A percentile compares a stretch with the other conserved stretches of the same genome.
Conservation (phyloP, 2,329 filamentous ascomycete genomes). For the Epicoccum sorghinum region DNA sequence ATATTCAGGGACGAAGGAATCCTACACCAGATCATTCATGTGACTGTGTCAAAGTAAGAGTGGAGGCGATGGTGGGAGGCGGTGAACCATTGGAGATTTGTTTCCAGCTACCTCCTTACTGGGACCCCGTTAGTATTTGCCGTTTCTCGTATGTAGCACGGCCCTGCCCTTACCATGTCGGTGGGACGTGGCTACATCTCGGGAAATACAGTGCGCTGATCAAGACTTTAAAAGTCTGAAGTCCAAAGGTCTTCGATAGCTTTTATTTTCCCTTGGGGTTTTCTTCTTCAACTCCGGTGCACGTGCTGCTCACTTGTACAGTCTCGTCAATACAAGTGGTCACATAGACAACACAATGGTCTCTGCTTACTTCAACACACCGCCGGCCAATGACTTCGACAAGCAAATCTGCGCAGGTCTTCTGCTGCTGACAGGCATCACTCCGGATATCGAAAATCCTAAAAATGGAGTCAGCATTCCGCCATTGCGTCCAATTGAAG, state of each 20-base stretch:
- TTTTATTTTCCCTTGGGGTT: neutral
- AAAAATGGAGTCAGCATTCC: constrained; percentile 9
- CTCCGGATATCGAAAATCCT: constrained; percentile 4
- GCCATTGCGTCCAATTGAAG: constrained; percentile 5
- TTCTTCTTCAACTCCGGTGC: neutral
- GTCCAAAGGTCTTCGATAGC: neutral
- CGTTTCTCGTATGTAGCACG: constrained; percentile 3
- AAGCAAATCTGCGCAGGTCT: constrained; percentile 7
- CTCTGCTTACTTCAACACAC: constrained; percentile 11
- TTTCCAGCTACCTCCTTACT: too few species aligned
- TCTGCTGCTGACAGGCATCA: constrained; percentile 4
- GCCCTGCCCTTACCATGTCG: neutral
- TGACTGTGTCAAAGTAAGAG: too few species aligned
- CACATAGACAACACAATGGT: constrained; percentile 3
- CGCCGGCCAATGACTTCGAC: constrained; percentile 8
- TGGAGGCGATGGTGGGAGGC: too few species aligned
- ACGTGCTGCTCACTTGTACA: too few species aligned
- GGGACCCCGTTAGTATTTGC: neutral
- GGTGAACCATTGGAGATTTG: too few species aligned
- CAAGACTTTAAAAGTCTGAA: neutral
- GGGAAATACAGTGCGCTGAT: neutral
- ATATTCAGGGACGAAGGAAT: too few species aligned
- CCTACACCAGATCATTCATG: too few species aligned
- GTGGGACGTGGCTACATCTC: constrained; percentile 7
- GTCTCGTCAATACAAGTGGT: too few species aligned